Percentiles rank a stretch among this genome's conserved stretches.
Conservation (phyloP, 2,329 filamentous ascomycete genomes). For the Diaporthe destruens region DNA sequence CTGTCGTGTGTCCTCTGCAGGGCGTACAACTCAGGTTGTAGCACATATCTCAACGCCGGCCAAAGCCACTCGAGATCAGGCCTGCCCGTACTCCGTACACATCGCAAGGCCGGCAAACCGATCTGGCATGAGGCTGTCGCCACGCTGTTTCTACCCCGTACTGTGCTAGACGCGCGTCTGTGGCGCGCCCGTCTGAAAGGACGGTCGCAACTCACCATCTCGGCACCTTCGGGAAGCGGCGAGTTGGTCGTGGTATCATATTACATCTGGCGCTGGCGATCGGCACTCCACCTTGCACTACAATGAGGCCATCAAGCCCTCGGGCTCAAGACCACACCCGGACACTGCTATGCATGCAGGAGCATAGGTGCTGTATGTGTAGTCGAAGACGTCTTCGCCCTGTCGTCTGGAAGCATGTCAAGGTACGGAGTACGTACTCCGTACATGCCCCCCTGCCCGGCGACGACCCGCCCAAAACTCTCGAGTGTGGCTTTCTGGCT, state of each 20-base stretch:
- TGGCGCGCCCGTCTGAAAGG: constrained; percentile 4
- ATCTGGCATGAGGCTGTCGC: not conserved
- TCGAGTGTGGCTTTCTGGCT: constrained; percentile 15
- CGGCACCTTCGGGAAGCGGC: constrained; percentile 21
- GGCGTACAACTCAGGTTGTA: not conserved
- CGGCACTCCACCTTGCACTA: constrained; percentile 1
- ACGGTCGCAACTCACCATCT: constrained; percentile 14
- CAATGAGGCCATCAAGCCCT: not conserved
- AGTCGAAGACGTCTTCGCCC: not conserved
- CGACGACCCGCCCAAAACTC: constrained; percentile 1
- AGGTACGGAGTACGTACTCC: too few species aligned
- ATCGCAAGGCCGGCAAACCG: not conserved
- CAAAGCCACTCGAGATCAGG: not conserved
- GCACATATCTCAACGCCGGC: not conserved
- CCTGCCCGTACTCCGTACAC: not conserved
- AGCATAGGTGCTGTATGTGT: too few species aligned
- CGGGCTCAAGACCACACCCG: too few species aligned
- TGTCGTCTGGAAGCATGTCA: not conserved
- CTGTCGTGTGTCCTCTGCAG: not conserved
- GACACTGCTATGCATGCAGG: too few species aligned
- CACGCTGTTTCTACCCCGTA: not conserved
- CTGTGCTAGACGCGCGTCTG: constrained; percentile 22
- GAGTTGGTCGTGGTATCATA: constrained; percentile 13
- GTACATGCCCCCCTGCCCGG: not conserved
- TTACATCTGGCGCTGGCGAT: constrained; percentile 14